Evolutionary conservation across 257 asterid species (phyloP), one percentile per base, ranked within the genome.

Genomic region (Oldenlandia corymbosa): DNA sequence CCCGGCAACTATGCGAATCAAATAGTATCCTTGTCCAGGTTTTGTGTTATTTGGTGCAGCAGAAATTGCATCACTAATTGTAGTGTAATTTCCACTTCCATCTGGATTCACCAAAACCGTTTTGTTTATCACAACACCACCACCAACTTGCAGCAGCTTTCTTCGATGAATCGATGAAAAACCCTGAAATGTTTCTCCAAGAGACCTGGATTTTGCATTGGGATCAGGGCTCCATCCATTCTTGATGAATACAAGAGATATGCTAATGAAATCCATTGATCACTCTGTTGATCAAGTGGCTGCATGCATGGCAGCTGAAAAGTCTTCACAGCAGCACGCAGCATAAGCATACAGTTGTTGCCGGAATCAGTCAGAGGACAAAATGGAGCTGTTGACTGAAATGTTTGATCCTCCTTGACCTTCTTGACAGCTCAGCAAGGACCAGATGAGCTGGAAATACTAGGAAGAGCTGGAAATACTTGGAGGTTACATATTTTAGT

Each of bases 1-100:
- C 23, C 83, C 83, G 1, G 74, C 72, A 41, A 60, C 83, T 14
- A 78, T 70, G 30, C 66, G 60, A 41, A 78, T 78, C 64, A 45
- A 41, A 64, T 55, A 78, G 46, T 67, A 74, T 3, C 79, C 79
- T 13, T 47, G 36, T 0, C 69, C 62, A 2, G 64, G 60, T 10
- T 45, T 8, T 7, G 56, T 68, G 2, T 78, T 67, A 31, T 12
- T 31, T 0, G 83, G 83, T 24, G 77, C 75, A 5, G 72, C 75
- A 11, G 64, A 54, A 28, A 73, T 56, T 11, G 79, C 79, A 10
- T 67, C 79, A 1, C 26, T 67, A 42, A 78, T 67, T 46, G 58
- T 74, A 1, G 66, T 63, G 52, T 36, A 73, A 4, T 74, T 32
- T n/a, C 82, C 82, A 27, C 58, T 71, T 41, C 82, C 79, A 52